Evolutionary conservation across 371 early-diverging fungal genomes (phyloP).

Genomic region (Furculomyces boomerangus): DNA sequence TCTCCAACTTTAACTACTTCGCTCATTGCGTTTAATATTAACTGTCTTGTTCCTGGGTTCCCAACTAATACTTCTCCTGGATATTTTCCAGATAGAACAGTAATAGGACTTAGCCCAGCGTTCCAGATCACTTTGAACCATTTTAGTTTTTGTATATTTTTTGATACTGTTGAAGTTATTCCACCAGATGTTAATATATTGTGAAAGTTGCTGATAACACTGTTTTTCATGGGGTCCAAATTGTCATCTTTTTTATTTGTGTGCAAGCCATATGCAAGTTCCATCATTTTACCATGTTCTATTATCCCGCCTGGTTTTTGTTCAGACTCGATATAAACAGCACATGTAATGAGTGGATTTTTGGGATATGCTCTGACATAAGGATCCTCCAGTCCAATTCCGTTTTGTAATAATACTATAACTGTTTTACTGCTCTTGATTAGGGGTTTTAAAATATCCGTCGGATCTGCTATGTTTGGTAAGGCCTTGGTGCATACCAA

Average conservation of each 20-base stretch:
- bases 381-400: slow-evolving; percentile 59
- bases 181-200: slow-evolving; percentile 9
- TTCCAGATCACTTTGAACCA: slow-evolving; percentile 79
- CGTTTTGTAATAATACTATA: slow-evolving; percentile 72
- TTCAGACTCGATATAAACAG: slow-evolving; percentile 51
- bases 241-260: slow-evolving; percentile 2
- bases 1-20: slow-evolving; percentile 35
- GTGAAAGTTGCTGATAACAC: not conserved
- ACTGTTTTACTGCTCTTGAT: slow-evolving; percentile 32
- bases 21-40: slow-evolving; percentile 31
- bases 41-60: slow-evolving; percentile 24
- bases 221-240: slow-evolving; percentile 16
- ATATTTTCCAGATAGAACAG: slow-evolving; percentile 41
- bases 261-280: slow-evolving; percentile 23
- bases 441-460: slow-evolving; percentile 42
- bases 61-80: slow-evolving; percentile 32
- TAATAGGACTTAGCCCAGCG: slow-evolving; percentile 52
- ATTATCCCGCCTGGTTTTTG: slow-evolving; percentile 43
- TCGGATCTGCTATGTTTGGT: slow-evolving; percentile 37
- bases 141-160: slow-evolving; percentile 46
- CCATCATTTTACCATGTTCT: slow-evolving; percentile 18
- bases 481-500: slow-evolving; percentile 57
- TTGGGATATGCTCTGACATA: slow-evolving; percentile 37
- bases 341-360: slow-evolving; percentile 46
- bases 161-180: slow-evolving; percentile 18